These are phyloP conservation scores for Nannochloropsis oceanica DNA, from an alignment of 108 stramenopile species.

Conservation along the genomic window DNA sequence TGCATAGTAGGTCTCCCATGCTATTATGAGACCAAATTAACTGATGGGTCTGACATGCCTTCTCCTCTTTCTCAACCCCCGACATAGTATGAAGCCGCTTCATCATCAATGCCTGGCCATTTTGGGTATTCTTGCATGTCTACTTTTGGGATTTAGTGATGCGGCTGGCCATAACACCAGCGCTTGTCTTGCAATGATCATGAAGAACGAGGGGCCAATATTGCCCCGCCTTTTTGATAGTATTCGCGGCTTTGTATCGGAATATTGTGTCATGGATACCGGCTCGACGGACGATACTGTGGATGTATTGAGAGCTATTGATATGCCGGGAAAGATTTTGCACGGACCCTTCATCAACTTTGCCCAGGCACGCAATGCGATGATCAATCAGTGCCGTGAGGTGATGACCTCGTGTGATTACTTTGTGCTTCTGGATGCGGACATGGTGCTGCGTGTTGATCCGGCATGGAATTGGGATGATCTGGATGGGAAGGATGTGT, in stretches of 20 bases:
- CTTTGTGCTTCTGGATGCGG: background rate
- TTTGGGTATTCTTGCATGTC: no score
- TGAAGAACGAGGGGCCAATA: background rate
- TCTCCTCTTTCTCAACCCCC: no score
- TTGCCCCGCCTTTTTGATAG: background rate
- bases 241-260: background rate
- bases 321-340: background rate
- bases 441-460: background rate
- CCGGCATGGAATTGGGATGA: background rate
- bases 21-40: no score
- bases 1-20: no score
- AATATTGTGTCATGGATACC: background rate
- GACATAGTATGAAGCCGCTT: no score
- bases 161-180: background rate
- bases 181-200: background rate
- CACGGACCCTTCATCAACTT: background rate
- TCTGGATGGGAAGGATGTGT: background rate
- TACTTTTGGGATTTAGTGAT: no score
- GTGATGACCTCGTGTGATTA: background rate
- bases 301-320: background rate
- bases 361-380: background rate
- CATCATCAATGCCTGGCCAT: no score
- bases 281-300: background rate
- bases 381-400: background rate
- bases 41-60: no score